These are phyloP conservation scores for Cucurbita maxima DNA, from an alignment of 306 rosid genomes.

Conservation along the genomic window DNA sequence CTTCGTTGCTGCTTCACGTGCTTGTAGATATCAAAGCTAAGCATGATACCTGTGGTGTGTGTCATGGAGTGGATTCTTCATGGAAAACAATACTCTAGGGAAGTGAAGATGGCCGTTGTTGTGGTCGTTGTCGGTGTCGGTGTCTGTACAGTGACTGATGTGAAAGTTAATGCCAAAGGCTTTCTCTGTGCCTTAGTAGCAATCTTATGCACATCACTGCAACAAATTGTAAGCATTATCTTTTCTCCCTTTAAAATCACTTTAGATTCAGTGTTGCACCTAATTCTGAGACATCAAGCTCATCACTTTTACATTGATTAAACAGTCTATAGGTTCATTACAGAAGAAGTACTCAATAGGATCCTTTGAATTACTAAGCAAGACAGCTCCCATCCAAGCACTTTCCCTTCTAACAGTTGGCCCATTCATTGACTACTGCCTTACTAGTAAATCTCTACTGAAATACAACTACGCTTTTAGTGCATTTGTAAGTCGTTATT, in stretches of 20 bases:
- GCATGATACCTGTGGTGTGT: slow-evolving; percentile 50
- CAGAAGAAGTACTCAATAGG: slow-evolving; percentile 44
- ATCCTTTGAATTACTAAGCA: slow-evolving; percentile 43
- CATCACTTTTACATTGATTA: not conserved
- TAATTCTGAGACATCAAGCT: not conserved
- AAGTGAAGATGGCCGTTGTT: slow-evolving; percentile 36
- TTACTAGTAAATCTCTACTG: slow-evolving; percentile 23
- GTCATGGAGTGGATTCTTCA: slow-evolving; percentile 45
- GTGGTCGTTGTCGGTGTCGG: slow-evolving; percentile 42
- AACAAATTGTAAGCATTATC: slow-evolving; percentile 31
- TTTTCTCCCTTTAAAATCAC: not conserved
- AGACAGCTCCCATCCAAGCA: slow-evolving; percentile 51
- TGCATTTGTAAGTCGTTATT: slow-evolving; percentile 22
- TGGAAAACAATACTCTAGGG: slow-evolving; percentile 31
- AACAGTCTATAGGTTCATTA: slow-evolving; percentile 40
- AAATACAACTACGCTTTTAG: slow-evolving; percentile 19
- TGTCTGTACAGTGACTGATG: slow-evolving; percentile 40
- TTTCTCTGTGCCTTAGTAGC: slow-evolving; percentile 35
- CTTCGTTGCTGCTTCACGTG: not conserved
- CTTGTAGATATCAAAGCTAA: slow-evolving; percentile 35
- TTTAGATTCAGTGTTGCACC: not conserved
- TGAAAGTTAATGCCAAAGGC: slow-evolving; percentile 39
- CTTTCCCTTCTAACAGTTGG: slow-evolving; percentile 36
- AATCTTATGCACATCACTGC: slow-evolving; percentile 33
- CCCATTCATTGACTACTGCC: slow-evolving; percentile 34